Percentiles rank a stretch among this genome's conserved stretches.
Evolutionary conservation across 768 basidiomycete genomes (phyloP).

Genomic region (Lactarius psammicola): DNA sequence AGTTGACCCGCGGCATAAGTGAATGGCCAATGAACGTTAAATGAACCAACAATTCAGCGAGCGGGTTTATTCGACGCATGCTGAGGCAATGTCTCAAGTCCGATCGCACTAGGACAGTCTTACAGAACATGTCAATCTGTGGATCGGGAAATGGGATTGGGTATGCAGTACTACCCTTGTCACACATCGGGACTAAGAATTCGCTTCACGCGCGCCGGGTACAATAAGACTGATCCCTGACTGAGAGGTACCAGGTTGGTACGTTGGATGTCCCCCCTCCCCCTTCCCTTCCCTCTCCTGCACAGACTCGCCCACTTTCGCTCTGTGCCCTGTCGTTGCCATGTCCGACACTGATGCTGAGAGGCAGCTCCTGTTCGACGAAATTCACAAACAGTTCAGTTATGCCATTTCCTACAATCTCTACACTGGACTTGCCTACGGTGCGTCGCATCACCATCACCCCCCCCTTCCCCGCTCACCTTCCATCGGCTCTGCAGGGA

Average conservation of each 20-base stretch:
- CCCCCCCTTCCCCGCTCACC: neutral
- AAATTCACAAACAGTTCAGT: slow-evolving; percentile 4
- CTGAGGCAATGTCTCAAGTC: neutral
- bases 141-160: neutral
- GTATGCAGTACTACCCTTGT: neutral
- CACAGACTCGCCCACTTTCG: neutral
- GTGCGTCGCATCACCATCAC: neutral
- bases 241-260: neutral
- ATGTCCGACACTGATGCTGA: slow-evolving; percentile 14
- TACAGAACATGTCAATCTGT: neutral
- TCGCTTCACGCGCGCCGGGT: neutral
- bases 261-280: neutral
- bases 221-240: neutral
- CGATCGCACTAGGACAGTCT: neutral
- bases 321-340: neutral
- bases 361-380: neutral
- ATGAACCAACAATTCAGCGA: too few relatives aligned
- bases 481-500: neutral
- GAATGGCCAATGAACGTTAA: too few relatives aligned
- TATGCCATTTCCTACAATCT: slow-evolving; percentile 20
- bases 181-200: neutral
- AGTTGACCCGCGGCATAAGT: neutral
- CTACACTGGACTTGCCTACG: slow-evolving; percentile 21
- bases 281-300: neutral
- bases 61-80: too few relatives aligned